A percentile compares a stretch with the other conserved stretches of the same genome.
Evolutionary conservation across 305 asterid genomes (phyloP).

Genomic region (Fraxinus paxiana): DNA sequence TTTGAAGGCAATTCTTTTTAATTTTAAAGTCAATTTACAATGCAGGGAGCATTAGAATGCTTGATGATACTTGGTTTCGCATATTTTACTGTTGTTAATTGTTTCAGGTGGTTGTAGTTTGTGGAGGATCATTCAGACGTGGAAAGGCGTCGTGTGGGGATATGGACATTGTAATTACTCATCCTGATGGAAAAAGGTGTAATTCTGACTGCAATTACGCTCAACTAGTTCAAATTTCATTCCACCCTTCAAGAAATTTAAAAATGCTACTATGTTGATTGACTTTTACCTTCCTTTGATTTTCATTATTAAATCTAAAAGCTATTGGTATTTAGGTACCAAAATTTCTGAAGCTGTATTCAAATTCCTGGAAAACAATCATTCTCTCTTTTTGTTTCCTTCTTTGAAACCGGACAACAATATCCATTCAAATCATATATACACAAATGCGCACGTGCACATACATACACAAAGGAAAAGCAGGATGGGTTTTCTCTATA

Average conservation of each 20-base stretch:
- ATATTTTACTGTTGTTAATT: slow-evolving; percentile 20
- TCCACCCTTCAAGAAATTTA: slow-evolving; percentile 1
- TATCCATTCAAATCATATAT: background rate
- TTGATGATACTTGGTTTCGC: slow-evolving; percentile 11
- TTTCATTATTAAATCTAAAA: background rate
- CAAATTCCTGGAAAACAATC: background rate
- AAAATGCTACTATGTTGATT: background rate
- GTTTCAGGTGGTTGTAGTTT: slow-evolving; percentile 60
- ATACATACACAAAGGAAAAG: background rate
- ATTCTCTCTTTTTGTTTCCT: background rate
- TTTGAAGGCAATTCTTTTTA: background rate
- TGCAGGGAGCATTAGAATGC: background rate
- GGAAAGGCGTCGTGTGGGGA: slow-evolving; percentile 96
- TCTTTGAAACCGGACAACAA: background rate
- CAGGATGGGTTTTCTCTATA: background rate
- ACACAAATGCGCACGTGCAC: background rate
- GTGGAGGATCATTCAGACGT: slow-evolving; percentile 97
- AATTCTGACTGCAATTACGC: slow-evolving; percentile 14
- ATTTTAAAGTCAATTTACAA: background rate
- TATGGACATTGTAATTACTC: slow-evolving; percentile 83
- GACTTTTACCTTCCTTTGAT: background rate
- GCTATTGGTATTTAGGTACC: slow-evolving; percentile 1
- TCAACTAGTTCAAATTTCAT: slow-evolving; percentile 12
- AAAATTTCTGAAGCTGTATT: background rate
- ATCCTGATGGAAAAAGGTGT: slow-evolving; percentile 84